Conservation (phyloP, 1,284 basidiomycete species). For the Coriolopsis trogii region DNA sequence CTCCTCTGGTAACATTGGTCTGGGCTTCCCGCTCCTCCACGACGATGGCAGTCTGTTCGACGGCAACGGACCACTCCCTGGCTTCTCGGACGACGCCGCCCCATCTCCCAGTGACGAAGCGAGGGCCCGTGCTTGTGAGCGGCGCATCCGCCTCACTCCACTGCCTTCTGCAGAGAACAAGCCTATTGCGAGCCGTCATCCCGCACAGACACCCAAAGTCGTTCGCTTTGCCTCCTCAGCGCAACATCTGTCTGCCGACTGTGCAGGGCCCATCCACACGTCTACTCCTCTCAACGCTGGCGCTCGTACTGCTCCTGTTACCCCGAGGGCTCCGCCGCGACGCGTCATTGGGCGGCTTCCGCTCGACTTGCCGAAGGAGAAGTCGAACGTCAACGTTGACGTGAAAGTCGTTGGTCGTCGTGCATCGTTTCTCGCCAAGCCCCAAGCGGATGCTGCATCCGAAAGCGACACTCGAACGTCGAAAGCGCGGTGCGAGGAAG, state of each 20-base stretch:
- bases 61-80: slow-evolving; percentile 26
- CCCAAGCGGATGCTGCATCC: background rate
- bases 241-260: background rate
- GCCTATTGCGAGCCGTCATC: background rate
- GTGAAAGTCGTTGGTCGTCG: background rate
- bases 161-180: background rate
- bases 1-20: slow-evolving; percentile 12
- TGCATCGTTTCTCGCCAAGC: background rate
- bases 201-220: background rate
- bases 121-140: background rate
- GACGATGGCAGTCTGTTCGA: slow-evolving; percentile 28
- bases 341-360: background rate
- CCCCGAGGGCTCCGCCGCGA: background rate
- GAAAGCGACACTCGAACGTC: background rate
- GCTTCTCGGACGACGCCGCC: background rate
- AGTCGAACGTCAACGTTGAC: background rate
- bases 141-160: background rate
- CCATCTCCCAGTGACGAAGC: slow-evolving; percentile 13
- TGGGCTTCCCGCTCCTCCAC: slow-evolving; percentile 28
- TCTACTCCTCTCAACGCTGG: background rate
- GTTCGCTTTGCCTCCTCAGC: background rate
- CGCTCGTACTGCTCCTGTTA: background rate
- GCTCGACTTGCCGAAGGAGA: background rate
- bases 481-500: too few relatives aligned
- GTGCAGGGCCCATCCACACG: background rate